A percentile compares a stretch with the other conserved stretches of the same genome.
Evolutionary conservation across 345 rosid species (phyloP).

Genomic region (Eucalyptus regnans): DNA sequence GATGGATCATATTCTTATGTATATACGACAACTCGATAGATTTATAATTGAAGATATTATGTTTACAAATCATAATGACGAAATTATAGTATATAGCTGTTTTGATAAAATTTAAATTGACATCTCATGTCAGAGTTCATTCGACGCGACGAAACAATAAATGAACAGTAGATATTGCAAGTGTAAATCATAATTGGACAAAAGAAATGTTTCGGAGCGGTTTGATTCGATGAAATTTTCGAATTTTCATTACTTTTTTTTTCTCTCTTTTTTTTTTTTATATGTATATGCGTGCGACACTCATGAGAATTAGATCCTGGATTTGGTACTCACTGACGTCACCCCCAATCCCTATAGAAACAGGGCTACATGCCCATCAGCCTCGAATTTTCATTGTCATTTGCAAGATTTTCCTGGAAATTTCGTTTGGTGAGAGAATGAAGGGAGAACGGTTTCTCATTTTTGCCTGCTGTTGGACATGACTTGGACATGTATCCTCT

Average conservation of each 20-base stretch:
- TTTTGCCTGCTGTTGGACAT: neutral
- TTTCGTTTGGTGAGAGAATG: neutral
- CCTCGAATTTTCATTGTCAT: neutral
- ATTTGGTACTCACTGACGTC: rapidly evolving
- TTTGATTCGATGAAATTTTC: neutral
- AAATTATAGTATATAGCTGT: rapidly evolving
- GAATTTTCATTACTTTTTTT: neutral
- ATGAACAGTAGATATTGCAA: no score
- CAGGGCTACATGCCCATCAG: neutral
- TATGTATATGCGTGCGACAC: rapidly evolving
- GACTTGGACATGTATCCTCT: neutral
- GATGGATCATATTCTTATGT: neutral
- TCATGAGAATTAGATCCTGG: rapidly evolving
- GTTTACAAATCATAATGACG: neutral
- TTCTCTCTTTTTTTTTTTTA: neutral
- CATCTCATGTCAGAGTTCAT: rapidly evolving
- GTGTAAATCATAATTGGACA: rapidly evolving
- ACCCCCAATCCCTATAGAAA: neutral
- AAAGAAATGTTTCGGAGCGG: rapidly evolving
- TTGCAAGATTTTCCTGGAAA: neutral
- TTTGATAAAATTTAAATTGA: rapidly evolving
- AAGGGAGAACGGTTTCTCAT: neutral
- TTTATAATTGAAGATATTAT: neutral
- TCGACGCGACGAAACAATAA: rapidly evolving
- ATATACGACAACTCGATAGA: neutral